These are phyloP conservation scores for Graphiopsis chlorocephala DNA, from an alignment of 2,329 filamentous ascomycete species.

Conservation along the genomic window DNA sequence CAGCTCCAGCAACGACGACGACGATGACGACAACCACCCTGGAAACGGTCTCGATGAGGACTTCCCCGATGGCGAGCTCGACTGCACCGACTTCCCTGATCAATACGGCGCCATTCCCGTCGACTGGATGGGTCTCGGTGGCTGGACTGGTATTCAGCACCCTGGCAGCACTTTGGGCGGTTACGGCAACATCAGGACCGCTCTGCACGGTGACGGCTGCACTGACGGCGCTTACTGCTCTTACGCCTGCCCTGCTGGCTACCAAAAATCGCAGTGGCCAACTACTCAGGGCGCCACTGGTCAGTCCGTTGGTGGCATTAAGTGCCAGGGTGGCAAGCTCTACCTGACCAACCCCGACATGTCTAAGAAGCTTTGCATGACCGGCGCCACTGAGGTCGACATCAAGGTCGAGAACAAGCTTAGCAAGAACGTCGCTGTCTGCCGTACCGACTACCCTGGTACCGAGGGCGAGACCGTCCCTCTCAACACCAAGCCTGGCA, in stretches of 20 bases:
- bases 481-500: slow-evolving; percentile 60
- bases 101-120: slow-evolving; percentile 75
- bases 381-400: slow-evolving; percentile 61
- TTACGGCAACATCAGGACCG: slow-evolving; percentile 59
- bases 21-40: slow-evolving; percentile 19
- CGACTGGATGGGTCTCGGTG: slow-evolving; percentile 65
- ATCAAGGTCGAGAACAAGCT: slow-evolving; percentile 77
- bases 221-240: slow-evolving; percentile 72
- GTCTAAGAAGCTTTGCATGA: slow-evolving; percentile 69
- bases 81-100: slow-evolving; percentile 72
- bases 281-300: slow-evolving; percentile 70
- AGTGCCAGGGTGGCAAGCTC: slow-evolving; percentile 76
- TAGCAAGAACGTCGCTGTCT: slow-evolving; percentile 64
- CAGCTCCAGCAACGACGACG: slow-evolving; percentile 19
- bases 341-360: slow-evolving; percentile 68
- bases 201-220: slow-evolving; percentile 64
- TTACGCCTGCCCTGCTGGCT: slow-evolving; percentile 87
- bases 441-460: slow-evolving; percentile 95
- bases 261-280: slow-evolving; percentile 92
- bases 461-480: slow-evolving; percentile 86
- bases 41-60: slow-evolving; percentile 59
- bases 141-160: slow-evolving; percentile 76
- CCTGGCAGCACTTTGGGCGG: slow-evolving; percentile 31
- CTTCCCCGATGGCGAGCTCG: slow-evolving; percentile 73
- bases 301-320: slow-evolving; percentile 84